phyloP scores from a whole-genome alignment of 2,329 filamentous ascomycete species.

The Malbranchea cinnamomea region DNA sequence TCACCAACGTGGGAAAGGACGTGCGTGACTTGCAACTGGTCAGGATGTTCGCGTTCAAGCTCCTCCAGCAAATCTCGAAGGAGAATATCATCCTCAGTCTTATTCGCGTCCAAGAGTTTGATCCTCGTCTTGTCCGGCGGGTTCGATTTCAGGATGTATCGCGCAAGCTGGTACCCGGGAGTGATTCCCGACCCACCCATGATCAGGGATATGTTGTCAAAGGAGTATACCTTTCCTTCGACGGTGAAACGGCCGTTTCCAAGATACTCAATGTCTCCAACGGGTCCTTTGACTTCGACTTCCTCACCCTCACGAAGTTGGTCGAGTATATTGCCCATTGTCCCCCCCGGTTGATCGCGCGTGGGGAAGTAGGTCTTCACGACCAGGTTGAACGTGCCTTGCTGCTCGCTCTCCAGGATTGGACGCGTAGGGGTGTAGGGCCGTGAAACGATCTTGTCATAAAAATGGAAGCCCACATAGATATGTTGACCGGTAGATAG shows the following conservation, averaged over 20 bases:
- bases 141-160: constrained; percentile 22
- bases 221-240: constrained; percentile 25
- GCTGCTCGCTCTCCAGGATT: constrained; percentile 16
- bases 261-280: constrained; percentile 36
- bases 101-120: constrained; percentile 35
- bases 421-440: constrained; percentile 38
- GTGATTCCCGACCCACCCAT: constrained; percentile 39
- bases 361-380: constrained; percentile 40
- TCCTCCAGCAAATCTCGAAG: constrained; percentile 29
- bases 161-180: constrained; percentile 37
- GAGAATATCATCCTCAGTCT: constrained; percentile 33
- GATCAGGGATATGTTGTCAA: constrained; percentile 33
- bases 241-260: constrained; percentile 34
- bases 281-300: constrained; percentile 38
- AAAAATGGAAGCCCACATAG: constrained; percentile 38
- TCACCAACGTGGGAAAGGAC: constrained; percentile 32
- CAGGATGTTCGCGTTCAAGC: constrained; percentile 23
- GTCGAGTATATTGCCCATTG: constrained; percentile 39
- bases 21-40: constrained; percentile 32
- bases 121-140: constrained; percentile 24
- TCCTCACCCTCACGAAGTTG: constrained; percentile 34
- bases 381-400: constrained; percentile 34
- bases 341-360: constrained; percentile 35
- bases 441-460: constrained; percentile 36
- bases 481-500: constrained; percentile 39